Evolutionary conservation across 805 yeast genomes (phyloP).

Genomic region (Sugiyamaella chiloensis): DNA sequence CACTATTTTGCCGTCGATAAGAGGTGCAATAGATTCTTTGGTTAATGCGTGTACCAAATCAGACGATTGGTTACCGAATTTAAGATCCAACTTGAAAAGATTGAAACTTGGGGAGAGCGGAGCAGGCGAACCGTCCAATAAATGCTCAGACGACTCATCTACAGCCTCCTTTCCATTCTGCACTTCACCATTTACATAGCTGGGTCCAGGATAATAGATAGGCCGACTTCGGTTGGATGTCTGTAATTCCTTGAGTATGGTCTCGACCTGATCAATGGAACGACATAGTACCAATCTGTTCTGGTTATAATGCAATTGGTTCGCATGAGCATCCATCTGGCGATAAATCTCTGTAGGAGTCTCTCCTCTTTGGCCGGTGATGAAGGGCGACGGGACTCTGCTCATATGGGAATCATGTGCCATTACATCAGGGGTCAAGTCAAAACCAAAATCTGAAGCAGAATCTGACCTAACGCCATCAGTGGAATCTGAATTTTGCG

Average conservation of each 20-base stretch:
- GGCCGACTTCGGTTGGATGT: constrained; percentile 29
- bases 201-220: constrained; percentile 34
- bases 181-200: too few relatives aligned
- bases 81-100: constrained; percentile 60
- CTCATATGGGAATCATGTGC: constrained; percentile 27
- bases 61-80: constrained; percentile 44
- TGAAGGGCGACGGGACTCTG: constrained; percentile 10
- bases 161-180: constrained; percentile 14
- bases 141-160: not conserved
- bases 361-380: not conserved
- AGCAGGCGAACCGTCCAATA: not conserved
- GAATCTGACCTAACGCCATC: not conserved
- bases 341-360: constrained; percentile 8
- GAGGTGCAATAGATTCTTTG: constrained; percentile 61
- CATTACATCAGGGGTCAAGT: constrained; percentile 27
- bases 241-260: constrained; percentile 30
- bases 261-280: constrained; percentile 29
- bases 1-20: constrained; percentile 64
- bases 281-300: constrained; percentile 63
- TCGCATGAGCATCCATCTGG: constrained; percentile 43
- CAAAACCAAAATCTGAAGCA: constrained; percentile 7
- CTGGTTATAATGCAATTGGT: constrained; percentile 75
- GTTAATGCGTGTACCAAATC: constrained; percentile 57
- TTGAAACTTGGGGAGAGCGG: constrained; percentile 40
- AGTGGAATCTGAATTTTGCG: too few relatives aligned